These are phyloP conservation scores for Plasmodium cynomolgi DNA, from an alignment of 169 alveolate species.

Conservation along the genomic window DNA sequence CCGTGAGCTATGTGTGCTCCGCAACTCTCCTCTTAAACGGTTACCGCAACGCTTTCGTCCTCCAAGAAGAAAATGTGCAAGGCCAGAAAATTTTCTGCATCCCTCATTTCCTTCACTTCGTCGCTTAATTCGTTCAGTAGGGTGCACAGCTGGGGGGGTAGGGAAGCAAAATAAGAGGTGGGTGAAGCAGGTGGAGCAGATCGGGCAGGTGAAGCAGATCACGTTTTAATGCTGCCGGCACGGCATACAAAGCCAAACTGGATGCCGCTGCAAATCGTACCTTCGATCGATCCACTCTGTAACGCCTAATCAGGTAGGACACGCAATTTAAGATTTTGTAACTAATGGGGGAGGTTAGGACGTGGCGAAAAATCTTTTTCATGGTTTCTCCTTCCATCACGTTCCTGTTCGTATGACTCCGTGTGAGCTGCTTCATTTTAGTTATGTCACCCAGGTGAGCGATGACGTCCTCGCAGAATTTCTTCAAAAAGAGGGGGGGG, in stretches of 20 bases:
- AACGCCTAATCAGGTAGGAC: constrained; percentile 39
- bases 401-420: neutral
- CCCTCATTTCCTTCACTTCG: constrained; percentile 5
- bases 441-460: constrained; percentile 15
- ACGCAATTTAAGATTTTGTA: constrained; percentile 16
- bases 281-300: neutral
- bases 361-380: constrained; percentile 24
- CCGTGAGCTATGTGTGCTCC: neutral
- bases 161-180: neutral
- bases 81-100: constrained; percentile 35
- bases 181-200: neutral
- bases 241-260: neutral
- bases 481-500: neutral
- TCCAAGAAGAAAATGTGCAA: constrained; percentile 48
- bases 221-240: neutral
- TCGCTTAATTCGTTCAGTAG: constrained; percentile 38
- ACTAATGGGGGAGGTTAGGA: constrained; percentile 2
- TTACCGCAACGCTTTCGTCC: constrained; percentile 21
- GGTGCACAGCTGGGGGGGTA: constrained; percentile 25
- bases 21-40: neutral
- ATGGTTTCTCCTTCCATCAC: constrained; percentile 14
- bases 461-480: constrained; percentile 3
- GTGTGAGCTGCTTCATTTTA: constrained; percentile 18
- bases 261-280: neutral
- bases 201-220: neutral